Base-by-base conservation (phyloP, 352 stramenopile genomes). In the Pythium coloratum region DNA sequence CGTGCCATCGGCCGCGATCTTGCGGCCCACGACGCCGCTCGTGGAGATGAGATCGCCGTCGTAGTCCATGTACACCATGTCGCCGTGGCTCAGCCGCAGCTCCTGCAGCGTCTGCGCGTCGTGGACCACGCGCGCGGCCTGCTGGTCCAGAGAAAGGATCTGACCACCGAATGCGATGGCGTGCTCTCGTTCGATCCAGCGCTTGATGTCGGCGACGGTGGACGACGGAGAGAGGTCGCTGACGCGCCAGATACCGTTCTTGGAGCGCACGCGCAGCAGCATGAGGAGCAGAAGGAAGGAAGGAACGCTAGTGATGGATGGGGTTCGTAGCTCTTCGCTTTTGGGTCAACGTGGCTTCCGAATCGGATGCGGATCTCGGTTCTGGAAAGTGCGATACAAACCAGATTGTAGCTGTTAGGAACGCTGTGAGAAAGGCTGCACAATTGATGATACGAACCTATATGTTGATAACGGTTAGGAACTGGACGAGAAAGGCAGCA, bases 221-320 rank as follows among this genome's bases (percentile, higher is more conserved):
- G 86, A 88, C 59, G 73, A 68, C 55, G 80, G 59, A 53, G 79
- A 80, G 18, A 94, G 72, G 54, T 91, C 80, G 6, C 71, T 57
- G 64, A 97, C 76, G 64, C 88, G 88, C 90, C 90, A 97, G 54
- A 80, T 97, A 59, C 90, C 90, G 69, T 92, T 92, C 74, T 95
- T 94, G 40, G 83, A 94, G 63, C 88, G 87, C 72, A 97, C 80
- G 32, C 90, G 90, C 26, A 96, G 60, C 55, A 96, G 70, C 84
- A 94, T 95, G 20, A 16, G 18, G 46, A 44, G 28, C 28, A 30
- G 28, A 30, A 30, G 28, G 28, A 30, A 30, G 28, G 9, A 44
- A 44, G 38, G 38, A 44, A 18, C 34, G 34, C 34, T 28, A 24
- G 20, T 13, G 46, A 47, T 47, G 40, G 12, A 16, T 20, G 42